phyloP scores from a whole-genome alignment of 2,329 filamentous ascomycete genomes.

The Aspergillus udagawae region DNA sequence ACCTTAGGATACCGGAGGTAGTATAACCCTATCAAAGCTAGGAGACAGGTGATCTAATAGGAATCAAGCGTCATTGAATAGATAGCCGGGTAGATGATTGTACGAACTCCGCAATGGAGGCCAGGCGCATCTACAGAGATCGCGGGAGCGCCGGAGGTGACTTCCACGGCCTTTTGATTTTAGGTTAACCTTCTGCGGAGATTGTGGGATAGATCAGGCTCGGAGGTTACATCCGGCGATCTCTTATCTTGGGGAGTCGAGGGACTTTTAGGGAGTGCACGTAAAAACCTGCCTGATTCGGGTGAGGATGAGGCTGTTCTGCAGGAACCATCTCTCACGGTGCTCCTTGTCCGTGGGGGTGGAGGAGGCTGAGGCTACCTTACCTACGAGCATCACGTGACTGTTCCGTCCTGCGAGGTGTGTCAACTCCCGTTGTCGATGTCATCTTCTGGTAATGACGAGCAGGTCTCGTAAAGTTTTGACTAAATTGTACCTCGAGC shows the following conservation, averaged over 20 bases:
- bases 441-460: background rate
- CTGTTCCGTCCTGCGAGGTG: background rate
- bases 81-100: background rate
- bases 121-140: background rate
- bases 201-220: background rate
- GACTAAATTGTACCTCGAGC: background rate
- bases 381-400: background rate
- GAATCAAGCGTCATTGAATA: background rate
- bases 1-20: background rate
- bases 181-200: background rate
- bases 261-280: background rate
- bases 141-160: background rate
- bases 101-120: background rate
- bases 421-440: no score
- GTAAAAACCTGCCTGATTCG: background rate
- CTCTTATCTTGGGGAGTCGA: background rate
- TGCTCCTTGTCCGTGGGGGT: no score
- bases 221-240: background rate
- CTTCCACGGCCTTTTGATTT: background rate
- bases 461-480: background rate
- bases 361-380: no score
- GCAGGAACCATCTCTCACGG: background rate
- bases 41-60: no score
- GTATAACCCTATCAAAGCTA: background rate
- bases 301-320: background rate